Evolutionary conservation across 352 stramenopile species (phyloP), one percentile per base, ranked within the genome.

Genomic region (Globisporangium megalacanthum): DNA sequence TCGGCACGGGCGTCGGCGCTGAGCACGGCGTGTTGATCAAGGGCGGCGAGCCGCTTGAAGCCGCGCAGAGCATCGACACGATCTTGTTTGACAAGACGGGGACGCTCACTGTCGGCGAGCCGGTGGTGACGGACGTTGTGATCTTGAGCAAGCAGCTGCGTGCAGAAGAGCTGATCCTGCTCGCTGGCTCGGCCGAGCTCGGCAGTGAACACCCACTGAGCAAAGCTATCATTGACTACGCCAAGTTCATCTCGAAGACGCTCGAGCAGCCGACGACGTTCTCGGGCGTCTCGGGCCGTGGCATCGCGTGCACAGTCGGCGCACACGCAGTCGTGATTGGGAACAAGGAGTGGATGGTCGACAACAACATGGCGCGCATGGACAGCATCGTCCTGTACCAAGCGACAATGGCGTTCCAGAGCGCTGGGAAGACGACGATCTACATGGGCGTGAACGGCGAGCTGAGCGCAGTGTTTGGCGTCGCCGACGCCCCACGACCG

Each of bases 1-100:
- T 99, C 11, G 97, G 97, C 41, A 99, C 97, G 3, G 97, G 97
- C 36, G 94, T 99, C 11, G 97, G 96, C 25, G 97, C 98, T 8
- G 78, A 86, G 37, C 81, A 98, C 61, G 98, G 98, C 29, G 92
- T 99, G 48, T 75, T 99, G 20, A 99, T 99, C 77, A 99, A 99
- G 72, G 97, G 97, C 22, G 98, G 96, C 5, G 87, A 96, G 55
- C 84, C 93, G 13, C 74, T 98, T 9, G 89, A 98, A 56, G 75
- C 81, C n/a, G 88, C 89, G 11, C 85, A 97, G 63, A 94, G 92
- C 54, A 81, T 99, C 44, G 89, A 96, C 56, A 92, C 89, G 39
- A 94, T 99, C 54, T 68, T 99, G 22, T 99, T 99, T 69, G 98
- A 99, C 77, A 99, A 99, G 79, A 99, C 98, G 0, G 98, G 98